These are phyloP conservation scores for Mesembryanthemum crystallinum DNA, from an alignment of 148 eudicot species.

Conservation along the genomic window DNA sequence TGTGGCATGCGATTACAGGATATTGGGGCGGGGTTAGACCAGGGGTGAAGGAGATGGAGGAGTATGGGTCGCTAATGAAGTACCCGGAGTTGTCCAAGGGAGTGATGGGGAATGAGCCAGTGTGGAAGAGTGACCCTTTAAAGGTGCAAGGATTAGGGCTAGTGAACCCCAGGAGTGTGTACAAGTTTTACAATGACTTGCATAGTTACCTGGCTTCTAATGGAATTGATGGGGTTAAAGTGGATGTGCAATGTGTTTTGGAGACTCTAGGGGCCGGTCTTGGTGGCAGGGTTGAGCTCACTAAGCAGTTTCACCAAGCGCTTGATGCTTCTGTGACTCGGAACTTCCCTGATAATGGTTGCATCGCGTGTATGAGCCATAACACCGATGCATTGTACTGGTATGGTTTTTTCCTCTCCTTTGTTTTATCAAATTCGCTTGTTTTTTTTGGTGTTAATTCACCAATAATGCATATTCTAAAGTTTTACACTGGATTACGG, in stretches of 20 bases:
- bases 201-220: conserved; percentile 66
- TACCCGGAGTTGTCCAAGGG: conserved; percentile 59
- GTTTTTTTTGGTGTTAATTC: no score
- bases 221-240: conserved; percentile 89
- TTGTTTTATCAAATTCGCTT: background rate
- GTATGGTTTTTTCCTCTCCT: conserved; percentile 30
- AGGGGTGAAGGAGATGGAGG: conserved; percentile 60
- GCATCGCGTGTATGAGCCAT: conserved; percentile 95
- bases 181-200: conserved; percentile 67
- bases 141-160: conserved; percentile 70
- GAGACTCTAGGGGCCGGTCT: conserved; percentile 77
- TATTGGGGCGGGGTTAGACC: conserved; percentile 95
- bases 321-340: conserved; percentile 72
- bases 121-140: conserved; percentile 59
- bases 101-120: conserved; percentile 65
- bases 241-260: conserved; percentile 75
- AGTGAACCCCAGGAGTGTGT: conserved; percentile 64
- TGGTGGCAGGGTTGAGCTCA: conserved; percentile 76
- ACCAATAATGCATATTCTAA: no score
- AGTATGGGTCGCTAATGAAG: conserved; percentile 53
- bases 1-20: conserved; percentile 86
- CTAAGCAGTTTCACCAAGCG: conserved; percentile 74
- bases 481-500: no score
- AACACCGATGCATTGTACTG: conserved; percentile 69
- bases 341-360: conserved; percentile 80